Conservation (phyloP, 2,329 filamentous ascomycete species). For the Penicillium sp. region DNA sequence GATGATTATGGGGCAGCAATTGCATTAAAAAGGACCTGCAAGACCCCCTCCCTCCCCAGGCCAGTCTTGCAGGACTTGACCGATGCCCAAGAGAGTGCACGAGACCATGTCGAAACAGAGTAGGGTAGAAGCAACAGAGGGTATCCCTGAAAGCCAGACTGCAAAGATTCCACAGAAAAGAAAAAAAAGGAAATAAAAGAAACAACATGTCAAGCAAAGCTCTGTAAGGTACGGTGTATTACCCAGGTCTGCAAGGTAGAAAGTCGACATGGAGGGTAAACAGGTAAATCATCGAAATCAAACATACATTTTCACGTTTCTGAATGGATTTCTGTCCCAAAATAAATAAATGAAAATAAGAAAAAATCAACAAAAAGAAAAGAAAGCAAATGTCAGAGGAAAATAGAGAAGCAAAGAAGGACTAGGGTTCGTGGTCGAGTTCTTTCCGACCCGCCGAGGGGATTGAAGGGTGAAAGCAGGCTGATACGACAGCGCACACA, state of each 20-base stretch:
- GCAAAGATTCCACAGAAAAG: conserved; percentile 28
- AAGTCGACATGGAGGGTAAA: conserved; percentile 2
- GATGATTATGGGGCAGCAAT: conserved; percentile 19
- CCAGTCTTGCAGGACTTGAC: conserved; percentile 22
- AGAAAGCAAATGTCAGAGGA: not conserved
- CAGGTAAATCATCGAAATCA: not conserved
- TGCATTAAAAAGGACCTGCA: conserved; percentile 24
- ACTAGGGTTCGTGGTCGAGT: conserved; percentile 25
- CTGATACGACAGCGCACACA: conserved; percentile 27
- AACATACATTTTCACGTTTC: not conserved
- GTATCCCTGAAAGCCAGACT: conserved; percentile 25
- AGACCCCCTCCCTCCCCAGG: conserved; percentile 3
- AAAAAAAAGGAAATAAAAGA: conserved; percentile 24
- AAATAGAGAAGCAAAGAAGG: conserved; percentile 11
- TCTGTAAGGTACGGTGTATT: conserved; percentile 28
- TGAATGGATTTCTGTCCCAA: not conserved
- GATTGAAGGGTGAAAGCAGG: conserved; percentile 15
- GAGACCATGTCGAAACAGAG: conserved; percentile 30
- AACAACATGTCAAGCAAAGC: conserved; percentile 20
- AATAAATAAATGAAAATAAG: not conserved
- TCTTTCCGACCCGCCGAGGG: conserved; percentile 23
- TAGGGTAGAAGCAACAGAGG: conserved; percentile 21
- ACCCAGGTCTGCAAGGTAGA: conserved; percentile 19
- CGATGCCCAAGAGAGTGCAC: conserved; percentile 28
- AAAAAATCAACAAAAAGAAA: not conserved